Conservation (phyloP, 208 protist genomes). For the Trypanosoma boissoni region DNA sequence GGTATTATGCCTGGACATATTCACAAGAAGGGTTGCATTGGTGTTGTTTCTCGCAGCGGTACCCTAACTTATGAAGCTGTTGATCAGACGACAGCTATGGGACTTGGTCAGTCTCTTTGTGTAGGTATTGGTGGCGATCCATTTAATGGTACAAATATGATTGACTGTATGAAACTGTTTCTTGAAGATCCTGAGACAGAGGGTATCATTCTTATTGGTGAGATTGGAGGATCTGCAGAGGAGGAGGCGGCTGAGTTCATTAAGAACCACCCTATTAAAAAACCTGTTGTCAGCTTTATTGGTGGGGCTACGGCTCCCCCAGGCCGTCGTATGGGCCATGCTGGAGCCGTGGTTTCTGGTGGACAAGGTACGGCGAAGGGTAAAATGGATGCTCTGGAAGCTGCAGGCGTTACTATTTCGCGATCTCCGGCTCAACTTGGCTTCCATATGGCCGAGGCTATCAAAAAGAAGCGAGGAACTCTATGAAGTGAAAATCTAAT, state of each 20-base stretch:
- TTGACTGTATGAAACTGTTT: constrained; percentile 97
- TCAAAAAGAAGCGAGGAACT: constrained; percentile 47
- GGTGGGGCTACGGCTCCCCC: constrained; percentile 98
- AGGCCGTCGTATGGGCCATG: constrained; percentile 96
- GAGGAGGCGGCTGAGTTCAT: constrained; percentile 98
- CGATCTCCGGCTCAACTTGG: constrained; percentile 95
- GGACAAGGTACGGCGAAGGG: constrained; percentile 93
- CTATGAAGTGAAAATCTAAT: too few species aligned
- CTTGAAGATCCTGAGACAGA: constrained; percentile 97
- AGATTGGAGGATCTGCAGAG: constrained; percentile 98
- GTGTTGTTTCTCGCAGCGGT: constrained; percentile 98
- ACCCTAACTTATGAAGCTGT: constrained; percentile 99
- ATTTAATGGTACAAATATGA: constrained; percentile 99
- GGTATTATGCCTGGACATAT: constrained; percentile 99
- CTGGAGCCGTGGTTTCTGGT: constrained; percentile 97
- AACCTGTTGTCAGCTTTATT: constrained; percentile 98
- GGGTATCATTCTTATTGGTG: constrained; percentile 98
- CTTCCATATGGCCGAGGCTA: constrained; percentile 79
- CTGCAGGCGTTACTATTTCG: constrained; percentile 91
- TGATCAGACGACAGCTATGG: constrained; percentile 95
- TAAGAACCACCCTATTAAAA: constrained; percentile 92
- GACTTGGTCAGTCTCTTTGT: constrained; percentile 96
- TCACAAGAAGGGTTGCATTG: constrained; percentile 97
- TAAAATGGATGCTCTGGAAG: constrained; percentile 94
- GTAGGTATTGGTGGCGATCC: constrained; percentile 99